These are phyloP conservation scores for Solanum pennellii DNA, from an alignment of 257 asterid species.

Conservation along the genomic window DNA sequence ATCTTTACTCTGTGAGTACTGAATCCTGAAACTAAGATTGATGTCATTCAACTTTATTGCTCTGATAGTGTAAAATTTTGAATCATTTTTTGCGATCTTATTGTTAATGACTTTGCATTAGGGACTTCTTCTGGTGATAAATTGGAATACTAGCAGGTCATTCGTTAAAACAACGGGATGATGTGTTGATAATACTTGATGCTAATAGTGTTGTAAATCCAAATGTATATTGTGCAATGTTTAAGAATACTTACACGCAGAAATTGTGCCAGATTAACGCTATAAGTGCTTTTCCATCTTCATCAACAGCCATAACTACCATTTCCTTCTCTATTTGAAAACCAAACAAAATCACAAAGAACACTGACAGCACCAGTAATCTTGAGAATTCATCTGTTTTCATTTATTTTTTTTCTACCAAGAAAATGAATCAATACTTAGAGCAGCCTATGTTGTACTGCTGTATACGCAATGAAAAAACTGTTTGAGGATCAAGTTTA, in stretches of 20 bases:
- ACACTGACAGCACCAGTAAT: not conserved
- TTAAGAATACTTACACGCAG: slow-evolving; percentile 43
- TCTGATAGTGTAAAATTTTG: not conserved
- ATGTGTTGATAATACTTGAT: not conserved
- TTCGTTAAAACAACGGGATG: not conserved
- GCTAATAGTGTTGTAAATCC: not conserved
- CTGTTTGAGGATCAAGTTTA: not conserved
- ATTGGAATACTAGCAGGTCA: not conserved
- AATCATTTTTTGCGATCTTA: not conserved
- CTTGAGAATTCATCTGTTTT: slow-evolving; percentile 33
- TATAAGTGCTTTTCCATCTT: slow-evolving; percentile 30
- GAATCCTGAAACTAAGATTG: slow-evolving; percentile 1
- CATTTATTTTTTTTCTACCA: not conserved
- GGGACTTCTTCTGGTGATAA: not conserved
- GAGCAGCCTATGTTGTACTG: not conserved
- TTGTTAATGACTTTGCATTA: not conserved
- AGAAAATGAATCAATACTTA: not conserved
- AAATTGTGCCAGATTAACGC: slow-evolving; percentile 46
- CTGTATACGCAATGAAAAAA: not conserved
- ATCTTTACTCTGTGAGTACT: slow-evolving; percentile 61
- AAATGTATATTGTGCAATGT: not conserved
- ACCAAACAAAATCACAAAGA: slow-evolving; percentile 9
- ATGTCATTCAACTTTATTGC: not conserved
- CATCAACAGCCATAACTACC: slow-evolving; percentile 11
- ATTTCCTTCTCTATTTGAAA: not conserved